phyloP scores from a whole-genome alignment of 1,139 yeast genomes.

The Wickerhamomyces sp. region DNA sequence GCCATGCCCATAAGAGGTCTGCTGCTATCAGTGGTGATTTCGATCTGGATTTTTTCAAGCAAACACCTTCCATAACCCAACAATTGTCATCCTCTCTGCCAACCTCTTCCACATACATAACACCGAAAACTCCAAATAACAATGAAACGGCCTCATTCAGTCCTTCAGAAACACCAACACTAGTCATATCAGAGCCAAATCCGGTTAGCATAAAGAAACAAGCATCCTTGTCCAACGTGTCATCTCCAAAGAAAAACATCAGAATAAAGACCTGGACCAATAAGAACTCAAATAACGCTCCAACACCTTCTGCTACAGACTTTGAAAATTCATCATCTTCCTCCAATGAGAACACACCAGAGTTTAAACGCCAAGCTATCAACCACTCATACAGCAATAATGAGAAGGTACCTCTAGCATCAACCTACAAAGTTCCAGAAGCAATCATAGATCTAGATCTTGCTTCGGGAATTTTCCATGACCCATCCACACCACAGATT shows the following conservation, averaged over 20 bases:
- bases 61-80: constrained; percentile 23
- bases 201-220: neutral
- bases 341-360: constrained; percentile 24
- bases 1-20: constrained; percentile 64
- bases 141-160: neutral
- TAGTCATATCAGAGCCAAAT: constrained; percentile 14
- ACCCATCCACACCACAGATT: constrained; percentile 18
- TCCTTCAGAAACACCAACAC: constrained; percentile 8
- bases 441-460: constrained; percentile 62
- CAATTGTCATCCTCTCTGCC: constrained; percentile 16
- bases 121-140: constrained; percentile 3
- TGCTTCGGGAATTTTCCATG: constrained; percentile 35
- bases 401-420: constrained; percentile 1
- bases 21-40: constrained; percentile 75
- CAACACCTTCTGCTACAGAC: constrained; percentile 1
- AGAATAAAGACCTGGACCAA: constrained; percentile 22
- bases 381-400: constrained; percentile 7
- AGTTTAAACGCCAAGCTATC: constrained; percentile 11
- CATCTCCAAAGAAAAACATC: constrained; percentile 19
- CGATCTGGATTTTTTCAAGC: constrained; percentile 33
- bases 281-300: constrained; percentile 6
- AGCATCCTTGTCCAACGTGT: constrained; percentile 9
- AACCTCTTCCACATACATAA: constrained; percentile 2
- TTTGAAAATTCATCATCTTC: constrained; percentile 17
- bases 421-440: constrained; percentile 42